Percentiles rank a stretch among this genome's conserved stretches.
Evolutionary conservation across 2,329 filamentous ascomycete genomes (phyloP).

Genomic region (Aspergillus proliferans): DNA sequence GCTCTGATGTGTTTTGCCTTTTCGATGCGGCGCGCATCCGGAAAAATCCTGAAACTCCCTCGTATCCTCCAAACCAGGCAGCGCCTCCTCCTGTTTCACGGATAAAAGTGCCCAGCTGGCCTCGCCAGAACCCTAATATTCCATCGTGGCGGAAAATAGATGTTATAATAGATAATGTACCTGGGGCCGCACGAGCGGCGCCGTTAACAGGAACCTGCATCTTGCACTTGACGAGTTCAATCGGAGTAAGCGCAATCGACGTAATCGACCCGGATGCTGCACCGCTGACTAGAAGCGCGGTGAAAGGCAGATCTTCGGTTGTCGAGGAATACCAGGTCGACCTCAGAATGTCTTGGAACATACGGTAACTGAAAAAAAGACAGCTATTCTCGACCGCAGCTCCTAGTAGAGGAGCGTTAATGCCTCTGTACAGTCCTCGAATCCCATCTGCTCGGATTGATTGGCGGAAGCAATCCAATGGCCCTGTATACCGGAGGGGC

Average conservation of each 20-base stretch:
- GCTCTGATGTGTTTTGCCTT: conserved; percentile 3
- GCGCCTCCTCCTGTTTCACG: conserved; percentile 89
- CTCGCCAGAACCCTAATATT: conserved; percentile 84
- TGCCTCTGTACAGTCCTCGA: conserved; percentile 78
- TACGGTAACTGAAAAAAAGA: conserved; percentile 83
- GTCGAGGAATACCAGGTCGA: conserved; percentile 52
- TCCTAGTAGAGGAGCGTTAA: conserved; percentile 82
- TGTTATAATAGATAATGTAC: conserved; percentile 64
- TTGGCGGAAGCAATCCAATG: conserved; percentile 88
- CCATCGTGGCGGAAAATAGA: conserved; percentile 80
- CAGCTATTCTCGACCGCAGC: conserved; percentile 89
- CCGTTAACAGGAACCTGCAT: conserved; percentile 68
- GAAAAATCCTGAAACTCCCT: conserved; percentile 68
- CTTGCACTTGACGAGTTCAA: conserved; percentile 97
- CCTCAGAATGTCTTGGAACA: conserved; percentile 58
- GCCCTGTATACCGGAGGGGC: conserved; percentile 75
- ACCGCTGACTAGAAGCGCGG: conserved; percentile 70
- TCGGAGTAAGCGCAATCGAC: conserved; percentile 83
- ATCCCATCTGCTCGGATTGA: conserved; percentile 75
- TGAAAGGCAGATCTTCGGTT: conserved; percentile 60
- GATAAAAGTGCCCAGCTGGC: conserved; percentile 86
- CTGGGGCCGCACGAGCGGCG: conserved; percentile 44
- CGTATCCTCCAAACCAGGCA: conserved; percentile 91
- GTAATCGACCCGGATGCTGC: conserved; percentile 84
- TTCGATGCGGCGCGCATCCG: conserved; percentile 40